phyloP scores from a whole-genome alignment of 1,284 basidiomycete species.

The Malassezia restricta region DNA sequence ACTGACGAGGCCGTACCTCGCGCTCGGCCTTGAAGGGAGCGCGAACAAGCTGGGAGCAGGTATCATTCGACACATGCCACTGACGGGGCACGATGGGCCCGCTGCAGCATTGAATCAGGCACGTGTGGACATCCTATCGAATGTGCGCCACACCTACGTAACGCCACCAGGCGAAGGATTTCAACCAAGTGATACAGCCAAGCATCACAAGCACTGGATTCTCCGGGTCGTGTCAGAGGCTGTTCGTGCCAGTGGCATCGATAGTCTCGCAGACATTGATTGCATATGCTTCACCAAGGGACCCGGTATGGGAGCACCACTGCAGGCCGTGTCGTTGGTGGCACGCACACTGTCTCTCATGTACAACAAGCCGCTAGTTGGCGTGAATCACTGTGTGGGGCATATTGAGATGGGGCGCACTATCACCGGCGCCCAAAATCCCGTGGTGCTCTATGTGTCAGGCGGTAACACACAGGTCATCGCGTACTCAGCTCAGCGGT shows the following conservation, averaged over 20 bases:
- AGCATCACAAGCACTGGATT: conserved; percentile 89
- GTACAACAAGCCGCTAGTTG: conserved; percentile 80
- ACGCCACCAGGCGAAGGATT: conserved; percentile 97
- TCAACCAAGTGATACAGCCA: conserved; percentile 82
- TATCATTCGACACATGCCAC: conserved; percentile 65
- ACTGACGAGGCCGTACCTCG: conserved; percentile 27
- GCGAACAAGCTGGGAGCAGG: conserved; percentile 98
- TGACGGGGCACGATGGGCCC: conserved; percentile 48
- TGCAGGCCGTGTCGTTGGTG: conserved; percentile 90
- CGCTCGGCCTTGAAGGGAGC: conserved; percentile 40
- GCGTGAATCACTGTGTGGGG: conserved; percentile 96
- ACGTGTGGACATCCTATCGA: conserved; percentile 47
- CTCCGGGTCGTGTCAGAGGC: conserved; percentile 70
- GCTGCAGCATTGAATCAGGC: conserved; percentile 54
- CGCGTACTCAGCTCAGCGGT: conserved; percentile 83
- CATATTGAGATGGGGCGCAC: conserved; percentile 96
- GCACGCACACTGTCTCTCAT: conserved; percentile 79
- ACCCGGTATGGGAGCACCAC: conserved; percentile 96
- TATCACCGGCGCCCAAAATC: conserved; percentile 86
- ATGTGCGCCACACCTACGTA: conserved; percentile 86
- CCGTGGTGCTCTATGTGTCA: conserved; percentile 94
- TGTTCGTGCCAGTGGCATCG: conserved; percentile 56
- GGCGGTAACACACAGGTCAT: conserved; percentile 99
- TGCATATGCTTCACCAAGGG: conserved; percentile 97
- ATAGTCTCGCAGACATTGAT: conserved; percentile 66